A percentile compares a stretch with the other conserved stretches of the same genome.
phyloP scores from a whole-genome alignment of 2,329 filamentous ascomycete species.

The Lecanoromycetidae sp. region DNA sequence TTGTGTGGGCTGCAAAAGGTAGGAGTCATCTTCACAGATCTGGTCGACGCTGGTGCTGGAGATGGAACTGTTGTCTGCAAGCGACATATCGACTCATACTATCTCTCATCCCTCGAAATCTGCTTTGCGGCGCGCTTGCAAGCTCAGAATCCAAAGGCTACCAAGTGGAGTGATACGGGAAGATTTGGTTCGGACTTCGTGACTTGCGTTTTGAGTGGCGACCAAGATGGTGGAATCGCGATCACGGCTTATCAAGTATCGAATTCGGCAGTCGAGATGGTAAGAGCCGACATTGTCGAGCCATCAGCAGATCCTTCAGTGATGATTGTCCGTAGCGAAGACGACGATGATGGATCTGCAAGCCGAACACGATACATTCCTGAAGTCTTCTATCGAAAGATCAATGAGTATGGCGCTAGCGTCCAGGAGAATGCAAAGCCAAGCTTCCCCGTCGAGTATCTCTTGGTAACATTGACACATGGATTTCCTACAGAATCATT shows the following conservation, averaged over 20 bases:
- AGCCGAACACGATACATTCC: constrained; percentile 79
- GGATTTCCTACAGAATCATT: constrained; percentile 76
- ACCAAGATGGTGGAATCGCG: constrained; percentile 42
- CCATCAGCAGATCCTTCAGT: constrained; percentile 83
- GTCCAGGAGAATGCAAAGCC: constrained; percentile 97
- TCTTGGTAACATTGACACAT: constrained; percentile 90
- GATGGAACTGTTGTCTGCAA: constrained; percentile 89
- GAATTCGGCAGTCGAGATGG: constrained; percentile 94
- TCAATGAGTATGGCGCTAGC: constrained; percentile 93
- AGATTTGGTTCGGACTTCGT: constrained; percentile 94
- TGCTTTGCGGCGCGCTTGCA: constrained; percentile 80
- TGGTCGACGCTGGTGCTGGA: constrained; percentile 66
- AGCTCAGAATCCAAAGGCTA: constrained; percentile 74
- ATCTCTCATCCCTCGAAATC: constrained; percentile 82
- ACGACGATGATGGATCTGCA: constrained; percentile 61
- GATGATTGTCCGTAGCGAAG: constrained; percentile 89
- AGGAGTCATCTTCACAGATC: constrained; percentile 88
- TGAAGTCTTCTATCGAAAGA: constrained; percentile 88
- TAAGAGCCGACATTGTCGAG: constrained; percentile 85
- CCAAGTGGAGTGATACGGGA: constrained; percentile 94
- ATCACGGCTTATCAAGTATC: constrained; percentile 91
- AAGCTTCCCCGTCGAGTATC: constrained; percentile 89
- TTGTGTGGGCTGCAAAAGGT: constrained; percentile 78
- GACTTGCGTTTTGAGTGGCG: constrained; percentile 66
- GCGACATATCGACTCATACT: constrained; percentile 89